Conservation (phyloP, 331 rosid genomes). For the Quercus lobata region DNA sequence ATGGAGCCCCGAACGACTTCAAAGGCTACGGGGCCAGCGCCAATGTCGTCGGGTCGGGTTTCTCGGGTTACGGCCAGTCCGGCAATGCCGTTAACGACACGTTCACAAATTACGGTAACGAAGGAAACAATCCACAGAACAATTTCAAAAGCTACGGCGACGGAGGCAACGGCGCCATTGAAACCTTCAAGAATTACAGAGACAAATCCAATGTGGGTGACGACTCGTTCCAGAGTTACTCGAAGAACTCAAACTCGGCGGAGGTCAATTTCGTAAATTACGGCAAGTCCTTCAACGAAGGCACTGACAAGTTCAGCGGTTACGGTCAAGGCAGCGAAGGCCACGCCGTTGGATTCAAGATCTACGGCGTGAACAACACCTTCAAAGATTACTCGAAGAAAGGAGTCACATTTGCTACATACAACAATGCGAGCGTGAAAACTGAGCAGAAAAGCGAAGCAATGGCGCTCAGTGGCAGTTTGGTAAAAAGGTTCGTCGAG, state of each 20-base stretch:
- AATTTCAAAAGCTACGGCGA: slow-evolving; percentile 63
- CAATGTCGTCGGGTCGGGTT: slow-evolving; percentile 63
- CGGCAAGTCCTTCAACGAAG: slow-evolving; percentile 80
- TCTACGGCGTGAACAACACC: slow-evolving; percentile 75
- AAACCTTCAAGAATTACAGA: slow-evolving; percentile 73
- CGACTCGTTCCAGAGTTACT: slow-evolving; percentile 69
- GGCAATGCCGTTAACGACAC: slow-evolving; percentile 52
- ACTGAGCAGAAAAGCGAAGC: not conserved
- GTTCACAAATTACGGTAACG: slow-evolving; percentile 55
- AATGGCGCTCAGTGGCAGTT: slow-evolving; percentile 40
- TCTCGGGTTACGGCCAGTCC: slow-evolving; percentile 50
- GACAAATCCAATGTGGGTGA: slow-evolving; percentile 77
- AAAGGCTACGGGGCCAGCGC: slow-evolving; percentile 50
- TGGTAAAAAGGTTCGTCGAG: slow-evolving; percentile 85
- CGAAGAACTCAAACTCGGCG: slow-evolving; percentile 49
- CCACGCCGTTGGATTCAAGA: slow-evolving; percentile 51
- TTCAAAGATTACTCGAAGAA: slow-evolving; percentile 77
- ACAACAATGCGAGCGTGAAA: slow-evolving; percentile 46
- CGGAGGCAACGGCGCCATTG: slow-evolving; percentile 59
- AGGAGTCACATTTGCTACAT: slow-evolving; percentile 31
- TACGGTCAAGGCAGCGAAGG: slow-evolving; percentile 48
- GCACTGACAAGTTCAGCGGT: slow-evolving; percentile 69
- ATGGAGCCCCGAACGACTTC: slow-evolving; percentile 63
- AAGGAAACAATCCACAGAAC: slow-evolving; percentile 68
- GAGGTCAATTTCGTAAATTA: slow-evolving; percentile 60